phyloP scores from a whole-genome alignment of 306 rosid species.

The Quercus aquifolioides region DNA sequence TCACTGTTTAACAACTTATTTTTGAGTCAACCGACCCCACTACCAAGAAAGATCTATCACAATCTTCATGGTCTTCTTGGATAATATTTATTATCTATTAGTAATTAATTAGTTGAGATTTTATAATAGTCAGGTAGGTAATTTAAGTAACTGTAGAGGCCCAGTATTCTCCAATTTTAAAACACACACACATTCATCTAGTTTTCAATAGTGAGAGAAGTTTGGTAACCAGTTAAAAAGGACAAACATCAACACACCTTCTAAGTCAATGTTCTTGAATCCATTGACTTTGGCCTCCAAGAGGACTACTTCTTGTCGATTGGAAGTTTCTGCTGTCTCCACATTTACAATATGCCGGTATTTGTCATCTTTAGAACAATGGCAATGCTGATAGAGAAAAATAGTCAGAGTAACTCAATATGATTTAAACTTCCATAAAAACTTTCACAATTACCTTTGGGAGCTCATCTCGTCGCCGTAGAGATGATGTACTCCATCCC shows the following conservation, averaged over 20 bases:
- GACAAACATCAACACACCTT: constrained; percentile 47
- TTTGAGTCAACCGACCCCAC: background rate
- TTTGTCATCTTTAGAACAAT: constrained; percentile 44
- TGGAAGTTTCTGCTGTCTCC: constrained; percentile 36
- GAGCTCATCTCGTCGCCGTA: constrained; percentile 67
- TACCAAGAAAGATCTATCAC: background rate
- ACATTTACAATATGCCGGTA: constrained; percentile 64
- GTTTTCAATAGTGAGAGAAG: background rate
- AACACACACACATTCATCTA: background rate
- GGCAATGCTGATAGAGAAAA: constrained; percentile 38
- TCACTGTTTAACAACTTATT: background rate
- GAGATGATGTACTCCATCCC: constrained; percentile 96
- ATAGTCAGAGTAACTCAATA: constrained; percentile 19
- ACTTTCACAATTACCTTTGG: constrained; percentile 62
- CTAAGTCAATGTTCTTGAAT: constrained; percentile 35
- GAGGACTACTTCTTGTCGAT: constrained; percentile 25
- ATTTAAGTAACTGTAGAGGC: background rate
- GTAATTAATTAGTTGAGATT: background rate
- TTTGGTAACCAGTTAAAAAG: background rate
- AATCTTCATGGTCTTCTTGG: background rate
- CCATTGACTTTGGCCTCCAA: constrained; percentile 32
- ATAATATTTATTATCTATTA: background rate
- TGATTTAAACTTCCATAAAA: constrained; percentile 4
- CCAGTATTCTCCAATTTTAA: background rate
- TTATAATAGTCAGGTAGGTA: background rate